Conservation (phyloP, 768 basidiomycete genomes). For the Auriscalpium orientale region DNA sequence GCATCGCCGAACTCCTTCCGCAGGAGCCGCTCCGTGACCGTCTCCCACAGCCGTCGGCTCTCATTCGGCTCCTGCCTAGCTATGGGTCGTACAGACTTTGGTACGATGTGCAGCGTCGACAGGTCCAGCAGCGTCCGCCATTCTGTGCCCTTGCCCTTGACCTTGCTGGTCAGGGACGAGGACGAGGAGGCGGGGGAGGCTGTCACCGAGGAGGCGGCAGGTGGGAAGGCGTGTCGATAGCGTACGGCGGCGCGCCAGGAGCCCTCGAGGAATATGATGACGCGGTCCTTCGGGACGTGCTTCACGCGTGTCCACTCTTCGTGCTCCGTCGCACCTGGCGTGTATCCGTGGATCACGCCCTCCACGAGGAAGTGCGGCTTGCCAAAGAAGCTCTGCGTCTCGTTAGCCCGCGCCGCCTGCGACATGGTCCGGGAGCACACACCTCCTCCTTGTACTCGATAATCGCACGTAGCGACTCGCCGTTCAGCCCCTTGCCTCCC, state of each 20-base stretch:
- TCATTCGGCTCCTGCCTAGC: slow-evolving; percentile 73
- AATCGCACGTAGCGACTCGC: slow-evolving; percentile 65
- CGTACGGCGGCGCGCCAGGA: slow-evolving; percentile 79
- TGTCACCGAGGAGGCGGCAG: neutral
- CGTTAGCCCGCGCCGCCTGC: neutral
- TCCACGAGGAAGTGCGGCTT: slow-evolving; percentile 78
- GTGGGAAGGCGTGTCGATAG: slow-evolving; percentile 52
- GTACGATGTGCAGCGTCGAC: slow-evolving; percentile 57
- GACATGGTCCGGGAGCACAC: slow-evolving; percentile 18
- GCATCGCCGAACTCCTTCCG: slow-evolving; percentile 88
- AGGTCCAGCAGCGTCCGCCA: slow-evolving; percentile 72
- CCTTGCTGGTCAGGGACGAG: slow-evolving; percentile 5
- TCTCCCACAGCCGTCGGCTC: slow-evolving; percentile 84
- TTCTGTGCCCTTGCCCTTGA: slow-evolving; percentile 32
- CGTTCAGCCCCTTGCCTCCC: slow-evolving; percentile 41
- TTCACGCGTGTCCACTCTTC: slow-evolving; percentile 80
- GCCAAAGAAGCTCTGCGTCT: slow-evolving; percentile 78
- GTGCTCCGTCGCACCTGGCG: slow-evolving; percentile 51
- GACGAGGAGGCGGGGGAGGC: neutral
- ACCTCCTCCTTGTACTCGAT: slow-evolving; percentile 98
- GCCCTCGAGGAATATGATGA: slow-evolving; percentile 83
- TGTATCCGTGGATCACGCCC: slow-evolving; percentile 83
- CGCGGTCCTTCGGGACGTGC: slow-evolving; percentile 73
- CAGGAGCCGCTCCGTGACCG: slow-evolving; percentile 64
- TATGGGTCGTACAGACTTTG: slow-evolving; percentile 80